Percentiles rank a stretch among this genome's conserved stretches.
phyloP scores from a whole-genome alignment of 495 filamentous ascomycete genomes.

The Talaromyces borbonicus region DNA sequence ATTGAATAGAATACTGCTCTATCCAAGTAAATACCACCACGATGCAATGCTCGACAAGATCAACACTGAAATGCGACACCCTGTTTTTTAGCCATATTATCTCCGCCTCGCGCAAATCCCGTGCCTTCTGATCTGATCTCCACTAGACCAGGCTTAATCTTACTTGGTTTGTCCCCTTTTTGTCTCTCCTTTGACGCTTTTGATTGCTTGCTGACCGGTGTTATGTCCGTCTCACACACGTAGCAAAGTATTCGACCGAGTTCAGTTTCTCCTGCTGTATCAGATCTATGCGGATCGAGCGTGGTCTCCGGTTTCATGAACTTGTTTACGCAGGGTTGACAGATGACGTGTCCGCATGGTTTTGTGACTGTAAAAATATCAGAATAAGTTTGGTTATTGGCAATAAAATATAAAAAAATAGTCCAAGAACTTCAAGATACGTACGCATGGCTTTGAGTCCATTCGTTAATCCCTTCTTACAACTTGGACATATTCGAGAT shows the following conservation, averaged over 20 bases:
- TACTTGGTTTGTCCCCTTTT: constrained; percentile 35
- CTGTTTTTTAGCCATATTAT: constrained; percentile 67
- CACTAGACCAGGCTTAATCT: constrained; percentile 67
- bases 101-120: constrained; percentile 80
- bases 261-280: constrained; percentile 37
- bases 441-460: constrained; percentile 65
- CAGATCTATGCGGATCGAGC: constrained; percentile 53
- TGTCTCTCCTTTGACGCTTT: constrained; percentile 30
- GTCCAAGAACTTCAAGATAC: constrained; percentile 17
- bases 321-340: constrained; percentile 76
- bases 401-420: not conserved
- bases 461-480: constrained; percentile 77
- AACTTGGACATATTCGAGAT: constrained; percentile 72
- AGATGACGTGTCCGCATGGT: constrained; percentile 90
- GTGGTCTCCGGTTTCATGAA: constrained; percentile 63
- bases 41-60: constrained; percentile 8
- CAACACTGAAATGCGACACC: constrained; percentile 83
- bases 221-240: constrained; percentile 78
- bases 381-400: not conserved
- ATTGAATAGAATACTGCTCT: too few species aligned
- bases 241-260: constrained; percentile 57
- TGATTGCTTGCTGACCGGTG: constrained; percentile 12
- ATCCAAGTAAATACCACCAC: too few species aligned
- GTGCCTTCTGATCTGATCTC: constrained; percentile 84
- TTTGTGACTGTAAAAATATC: constrained; percentile 59